phyloP scores from a whole-genome alignment of 2,329 filamentous ascomycete genomes.

The Fusarium sp. region DNA sequence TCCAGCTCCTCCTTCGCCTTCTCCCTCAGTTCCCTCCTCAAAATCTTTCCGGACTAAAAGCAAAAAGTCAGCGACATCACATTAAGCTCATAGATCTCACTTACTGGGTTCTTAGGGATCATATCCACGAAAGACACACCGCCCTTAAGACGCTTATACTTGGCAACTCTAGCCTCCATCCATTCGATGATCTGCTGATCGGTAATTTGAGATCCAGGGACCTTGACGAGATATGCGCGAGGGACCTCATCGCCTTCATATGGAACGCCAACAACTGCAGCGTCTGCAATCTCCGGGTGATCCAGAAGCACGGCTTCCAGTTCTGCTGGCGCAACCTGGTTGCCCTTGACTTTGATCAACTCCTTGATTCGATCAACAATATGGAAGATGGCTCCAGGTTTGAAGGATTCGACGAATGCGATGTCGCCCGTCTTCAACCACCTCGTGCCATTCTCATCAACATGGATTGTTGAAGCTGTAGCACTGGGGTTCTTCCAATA shows the following conservation, averaged over 20 bases:
- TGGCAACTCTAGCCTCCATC: constrained; percentile 70
- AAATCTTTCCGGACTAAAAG: constrained; percentile 20
- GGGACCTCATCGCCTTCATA: constrained; percentile 63
- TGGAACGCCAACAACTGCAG: constrained; percentile 65
- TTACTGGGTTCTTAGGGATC: constrained; percentile 73
- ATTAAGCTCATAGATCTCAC: neutral
- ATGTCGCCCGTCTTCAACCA: constrained; percentile 83
- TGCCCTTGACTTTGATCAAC: constrained; percentile 71
- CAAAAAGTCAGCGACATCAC: neutral
- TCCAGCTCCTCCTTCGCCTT: constrained; percentile 22
- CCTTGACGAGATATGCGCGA: constrained; percentile 67
- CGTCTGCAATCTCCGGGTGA: constrained; percentile 75
- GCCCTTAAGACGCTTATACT: constrained; percentile 72
- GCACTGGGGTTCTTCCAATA: constrained; percentile 79
- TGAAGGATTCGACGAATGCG: constrained; percentile 69
- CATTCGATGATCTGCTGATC: constrained; percentile 59
- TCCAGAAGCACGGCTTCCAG: constrained; percentile 77
- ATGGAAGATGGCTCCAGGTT: constrained; percentile 57
- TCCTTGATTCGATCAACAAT: constrained; percentile 78
- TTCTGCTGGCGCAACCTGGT: constrained; percentile 81
- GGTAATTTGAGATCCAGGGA: constrained; percentile 52
- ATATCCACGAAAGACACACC: constrained; percentile 68
- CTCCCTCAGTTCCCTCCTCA: constrained; percentile 10
- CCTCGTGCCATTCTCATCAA: constrained; percentile 58
- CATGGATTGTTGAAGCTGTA: constrained; percentile 65